A percentile compares a stretch with the other conserved stretches of the same genome.
phyloP scores from a whole-genome alignment of 495 filamentous ascomycete species.

The Trichoderma reesei region DNA sequence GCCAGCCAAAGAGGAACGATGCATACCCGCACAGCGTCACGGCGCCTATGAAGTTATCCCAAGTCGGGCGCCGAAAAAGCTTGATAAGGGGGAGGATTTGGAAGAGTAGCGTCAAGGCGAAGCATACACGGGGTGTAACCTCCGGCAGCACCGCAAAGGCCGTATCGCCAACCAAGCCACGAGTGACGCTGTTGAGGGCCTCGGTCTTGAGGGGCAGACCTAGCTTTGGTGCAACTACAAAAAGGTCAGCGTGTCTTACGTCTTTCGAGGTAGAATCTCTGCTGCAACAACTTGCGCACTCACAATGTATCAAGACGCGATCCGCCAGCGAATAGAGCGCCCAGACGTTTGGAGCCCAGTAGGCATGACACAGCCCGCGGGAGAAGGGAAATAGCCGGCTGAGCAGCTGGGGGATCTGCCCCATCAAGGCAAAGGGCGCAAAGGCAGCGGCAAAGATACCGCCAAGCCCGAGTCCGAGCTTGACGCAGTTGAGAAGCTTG shows the following conservation, averaged over 20 bases:
- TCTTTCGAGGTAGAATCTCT: background rate
- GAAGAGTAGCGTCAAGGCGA: slow-evolving; percentile 71
- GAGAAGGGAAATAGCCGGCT: slow-evolving; percentile 89
- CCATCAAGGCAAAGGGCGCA: slow-evolving; percentile 77
- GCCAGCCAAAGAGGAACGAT: slow-evolving; percentile 97
- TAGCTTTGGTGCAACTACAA: slow-evolving; percentile 64
- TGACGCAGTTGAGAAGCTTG: slow-evolving; percentile 65
- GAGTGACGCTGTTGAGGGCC: slow-evolving; percentile 79
- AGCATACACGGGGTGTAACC: slow-evolving; percentile 68
- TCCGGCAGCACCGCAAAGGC: slow-evolving; percentile 89
- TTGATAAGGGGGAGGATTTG: slow-evolving; percentile 73
- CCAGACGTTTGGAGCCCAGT: slow-evolving; percentile 98
- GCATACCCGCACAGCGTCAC: slow-evolving; percentile 93
- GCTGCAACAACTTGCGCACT: too few species aligned
- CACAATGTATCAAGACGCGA: slow-evolving; percentile 69
- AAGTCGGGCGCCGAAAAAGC: slow-evolving; percentile 68
- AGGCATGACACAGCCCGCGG: slow-evolving; percentile 86
- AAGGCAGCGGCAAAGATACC: slow-evolving; percentile 76
- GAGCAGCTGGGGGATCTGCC: slow-evolving; percentile 79
- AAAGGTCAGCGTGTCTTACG: slow-evolving; percentile 12
- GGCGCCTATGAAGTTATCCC: slow-evolving; percentile 79
- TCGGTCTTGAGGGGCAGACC: slow-evolving; percentile 59
- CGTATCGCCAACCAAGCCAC: slow-evolving; percentile 90
- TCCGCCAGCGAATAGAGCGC: slow-evolving; percentile 92
- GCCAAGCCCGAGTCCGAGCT: slow-evolving; percentile 65